phyloP scores from a whole-genome alignment of 192 early-diverging fungal genomes.

The Backusella liffmaniae region DNA sequence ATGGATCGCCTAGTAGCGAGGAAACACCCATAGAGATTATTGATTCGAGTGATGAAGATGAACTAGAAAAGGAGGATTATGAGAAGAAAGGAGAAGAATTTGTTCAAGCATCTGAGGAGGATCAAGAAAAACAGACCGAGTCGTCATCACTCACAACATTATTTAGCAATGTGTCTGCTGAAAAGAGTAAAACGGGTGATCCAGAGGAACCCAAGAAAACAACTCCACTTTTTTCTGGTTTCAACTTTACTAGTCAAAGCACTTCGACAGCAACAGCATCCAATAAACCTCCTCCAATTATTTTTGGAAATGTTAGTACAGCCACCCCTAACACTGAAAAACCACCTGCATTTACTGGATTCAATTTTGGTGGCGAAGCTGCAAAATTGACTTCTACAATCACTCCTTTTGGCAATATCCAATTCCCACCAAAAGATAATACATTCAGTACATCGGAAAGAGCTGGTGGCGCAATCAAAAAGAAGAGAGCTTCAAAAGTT shows the following conservation, averaged over 20 bases:
- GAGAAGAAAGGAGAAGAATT: not conserved
- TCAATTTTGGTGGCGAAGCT: not conserved
- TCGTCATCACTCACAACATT: not conserved
- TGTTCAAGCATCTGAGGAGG: not conserved
- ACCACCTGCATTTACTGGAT: not conserved
- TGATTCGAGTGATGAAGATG: not conserved
- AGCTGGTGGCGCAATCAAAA: not conserved
- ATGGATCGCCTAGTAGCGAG: not conserved
- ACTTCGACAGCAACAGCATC: not conserved
- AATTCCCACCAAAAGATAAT: not conserved
- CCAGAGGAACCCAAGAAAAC: not conserved
- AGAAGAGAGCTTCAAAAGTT: not conserved
- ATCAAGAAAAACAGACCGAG: not conserved
- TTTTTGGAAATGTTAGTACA: not conserved
- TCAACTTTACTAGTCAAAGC: not conserved
- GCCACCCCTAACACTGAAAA: not conserved
- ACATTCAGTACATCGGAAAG: not conserved
- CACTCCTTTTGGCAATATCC: not conserved
- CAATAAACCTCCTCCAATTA: not conserved
- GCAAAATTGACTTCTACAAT: not conserved
- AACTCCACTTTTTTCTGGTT: not conserved
- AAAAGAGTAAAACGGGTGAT: not conserved
- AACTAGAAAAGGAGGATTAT: not conserved
- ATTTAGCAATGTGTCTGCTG: not conserved
- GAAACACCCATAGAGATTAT: not conserved